A percentile compares a stretch with the other conserved stretches of the same genome.
phyloP scores from a whole-genome alignment of 352 stramenopile genomes.

The Blastocystis sp. region DNA sequence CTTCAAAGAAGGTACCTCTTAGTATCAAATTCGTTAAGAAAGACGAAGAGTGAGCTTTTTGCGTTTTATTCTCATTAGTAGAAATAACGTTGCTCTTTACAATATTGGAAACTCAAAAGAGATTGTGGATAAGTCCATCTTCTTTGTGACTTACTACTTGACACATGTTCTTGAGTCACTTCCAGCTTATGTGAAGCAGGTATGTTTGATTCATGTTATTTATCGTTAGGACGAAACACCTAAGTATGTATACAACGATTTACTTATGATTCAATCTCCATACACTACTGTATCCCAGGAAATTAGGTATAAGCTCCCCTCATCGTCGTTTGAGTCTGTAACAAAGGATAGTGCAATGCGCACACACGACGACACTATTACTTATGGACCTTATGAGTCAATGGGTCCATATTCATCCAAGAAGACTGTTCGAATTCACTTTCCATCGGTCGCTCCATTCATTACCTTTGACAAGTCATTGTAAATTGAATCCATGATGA shows the following conservation, averaged over 20 bases:
- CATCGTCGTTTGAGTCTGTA: not conserved
- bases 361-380: not conserved
- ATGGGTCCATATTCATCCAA: not conserved
- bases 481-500: not conserved
- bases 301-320: not conserved
- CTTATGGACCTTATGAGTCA: not conserved
- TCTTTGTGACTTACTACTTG: conserved; percentile 9
- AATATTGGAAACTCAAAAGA: not conserved
- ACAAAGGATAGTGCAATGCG: not conserved
- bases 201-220: not conserved
- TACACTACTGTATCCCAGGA: not conserved
- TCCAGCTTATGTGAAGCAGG: not conserved
- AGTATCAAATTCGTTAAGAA: not conserved
- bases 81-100: not conserved
- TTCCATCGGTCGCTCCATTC: conserved; percentile 13
- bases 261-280: not conserved
- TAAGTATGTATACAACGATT: conserved; percentile 1
- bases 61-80: not conserved
- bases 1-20: not conserved
- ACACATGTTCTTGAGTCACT: conserved; percentile 15
- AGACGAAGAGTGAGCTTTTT: not conserved
- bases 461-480: conserved; percentile 21
- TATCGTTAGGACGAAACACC: conserved; percentile 10
- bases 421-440: conserved; percentile 33
- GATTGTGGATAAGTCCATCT: not conserved